These are phyloP conservation scores for Aspergillus ustus DNA, from an alignment of 2,329 filamentous ascomycete species.

Conservation along the genomic window DNA sequence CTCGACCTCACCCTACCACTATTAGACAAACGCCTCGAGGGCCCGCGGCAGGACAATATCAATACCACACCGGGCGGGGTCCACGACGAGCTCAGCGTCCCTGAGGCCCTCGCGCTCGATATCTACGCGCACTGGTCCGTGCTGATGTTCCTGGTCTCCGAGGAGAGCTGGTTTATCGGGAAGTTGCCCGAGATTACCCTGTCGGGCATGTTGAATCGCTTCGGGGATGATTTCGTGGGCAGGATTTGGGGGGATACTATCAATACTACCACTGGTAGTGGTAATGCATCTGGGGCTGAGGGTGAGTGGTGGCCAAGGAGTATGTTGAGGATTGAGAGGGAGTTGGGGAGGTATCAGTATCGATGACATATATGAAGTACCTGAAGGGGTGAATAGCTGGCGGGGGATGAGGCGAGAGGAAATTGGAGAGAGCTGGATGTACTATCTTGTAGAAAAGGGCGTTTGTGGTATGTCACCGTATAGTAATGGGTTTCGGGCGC, in stretches of 20 bases:
- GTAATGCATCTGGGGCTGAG: background rate
- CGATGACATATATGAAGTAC: too few species aligned
- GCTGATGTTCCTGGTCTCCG: background rate
- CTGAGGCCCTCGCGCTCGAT: background rate
- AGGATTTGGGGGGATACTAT: background rate
- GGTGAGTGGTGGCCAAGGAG: conserved; percentile 8
- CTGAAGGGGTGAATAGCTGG: too few species aligned
- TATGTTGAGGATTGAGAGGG: conserved; percentile 4
- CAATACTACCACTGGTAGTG: background rate
- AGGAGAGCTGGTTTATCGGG: conserved; percentile 10
- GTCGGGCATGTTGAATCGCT: background rate
- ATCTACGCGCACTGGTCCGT: conserved; percentile 13
- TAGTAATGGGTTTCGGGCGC: background rate
- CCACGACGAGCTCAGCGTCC: background rate
- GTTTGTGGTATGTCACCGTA: background rate
- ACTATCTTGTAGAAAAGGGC: background rate
- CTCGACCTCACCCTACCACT: conserved; percentile 1
- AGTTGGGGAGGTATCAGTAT: conserved; percentile 1
- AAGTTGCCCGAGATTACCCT: conserved; percentile 4
- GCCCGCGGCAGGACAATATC: background rate
- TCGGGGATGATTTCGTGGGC: conserved; percentile 3
- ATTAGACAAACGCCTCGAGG: background rate
- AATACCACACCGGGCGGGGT: background rate
- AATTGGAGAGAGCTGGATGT: background rate
- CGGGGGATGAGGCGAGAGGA: too few species aligned